Evolutionary conservation across 2,329 filamentous ascomycete genomes (phyloP), one percentile per base, ranked within the genome.

Genomic region (Diaporthe australafricana): DNA sequence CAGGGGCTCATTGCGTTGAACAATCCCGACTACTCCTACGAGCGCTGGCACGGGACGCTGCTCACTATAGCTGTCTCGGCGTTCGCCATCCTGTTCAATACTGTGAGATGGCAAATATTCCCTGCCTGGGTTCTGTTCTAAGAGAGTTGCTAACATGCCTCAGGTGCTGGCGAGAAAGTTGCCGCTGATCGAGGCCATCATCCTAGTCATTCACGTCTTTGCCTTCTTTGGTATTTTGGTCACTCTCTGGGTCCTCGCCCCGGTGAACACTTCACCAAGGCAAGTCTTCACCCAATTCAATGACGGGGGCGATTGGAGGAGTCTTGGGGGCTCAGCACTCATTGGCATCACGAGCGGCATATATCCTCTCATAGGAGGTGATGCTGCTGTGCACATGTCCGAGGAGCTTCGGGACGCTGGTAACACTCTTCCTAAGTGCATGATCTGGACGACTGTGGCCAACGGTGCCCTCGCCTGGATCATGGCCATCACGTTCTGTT

Each of bases 51-150:
- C 67, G 83, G 81, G 25, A 84, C 83, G 2, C 77, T 86, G 4
- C 72, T 86, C 11, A 80, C 83, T 60, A 82, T 85, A 42, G 83
- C 81, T 5, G 81, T 85, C 70, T 78, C 83, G 3, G 72, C 80
- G 5, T 75, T 85, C 30, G 82, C 81, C 17, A 79, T 84, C 16
- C 71, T 83, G 12, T 81, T 87, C 77, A 87, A 87, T 75, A 86
- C 83, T 0, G 79, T 60, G n/a, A 2, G 38, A 5, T 0, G 20
- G 16, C 4, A n/a, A 11, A 16, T 17, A 5, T 17, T 12, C 22
- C 4, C 14, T 8, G 14, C 0, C 32, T 35, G 32, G 12, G 3
- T 42, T 9, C 1, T 7, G 14, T 12, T 16, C 1, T 3, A 14
- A 16, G 20, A 20, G 7, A 42, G 3, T 27, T 57, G 22, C 22